Evolutionary conservation across 1,284 basidiomycete genomes (phyloP), one percentile per base, ranked within the genome.

Genomic region (Cystobasidium slooffiae): DNA sequence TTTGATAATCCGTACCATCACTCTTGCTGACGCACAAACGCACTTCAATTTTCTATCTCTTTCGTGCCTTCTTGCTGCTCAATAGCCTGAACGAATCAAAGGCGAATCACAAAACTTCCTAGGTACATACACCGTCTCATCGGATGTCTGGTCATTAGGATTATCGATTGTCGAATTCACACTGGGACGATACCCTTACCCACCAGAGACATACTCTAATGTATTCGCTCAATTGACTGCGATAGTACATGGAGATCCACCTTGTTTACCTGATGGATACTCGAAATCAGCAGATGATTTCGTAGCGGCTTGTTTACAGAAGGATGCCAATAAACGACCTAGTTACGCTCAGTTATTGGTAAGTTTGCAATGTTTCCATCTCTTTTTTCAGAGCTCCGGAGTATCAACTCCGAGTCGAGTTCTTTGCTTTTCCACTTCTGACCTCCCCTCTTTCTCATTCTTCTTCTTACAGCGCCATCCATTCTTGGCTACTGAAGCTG

Each of bases 141-240:
- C 94, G 3, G 96, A 99, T 81, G 92, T 99, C 6, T 99, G 96
- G 96, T 97, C 94, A 10, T 88, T 99, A n/a, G 96, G 96, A 3
- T 86, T 99, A 46, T 91, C 92, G 3, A 91, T 98, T 82, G 93
- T 98, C 79, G 96, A 99, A 83, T 90, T 97, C 76, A 91, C 92
- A 58, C 84, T 93, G 78, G 95, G 97, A 22, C 87, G 88, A 78
- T 99, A 99, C 83, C 97, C 96, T 0, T 99, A 97, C 82, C 96
- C 96, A 39, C 95, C 95, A n/a, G 95, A 98, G 84, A 96, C 94
- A 3, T 99, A 97, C 82, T 88, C 90, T 70, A 98, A 98, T 82
- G 94, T 98, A 1, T 97, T 99, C 82, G 92, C 94, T 1, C 94
- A 99, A 84, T 85, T 99, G 52, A 93, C 91, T 41, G 95, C 95